Evolutionary conservation across 495 filamentous ascomycete species (phyloP), one percentile per base, ranked within the genome.

Genomic region (Parathielavia hyrcaniae): DNA sequence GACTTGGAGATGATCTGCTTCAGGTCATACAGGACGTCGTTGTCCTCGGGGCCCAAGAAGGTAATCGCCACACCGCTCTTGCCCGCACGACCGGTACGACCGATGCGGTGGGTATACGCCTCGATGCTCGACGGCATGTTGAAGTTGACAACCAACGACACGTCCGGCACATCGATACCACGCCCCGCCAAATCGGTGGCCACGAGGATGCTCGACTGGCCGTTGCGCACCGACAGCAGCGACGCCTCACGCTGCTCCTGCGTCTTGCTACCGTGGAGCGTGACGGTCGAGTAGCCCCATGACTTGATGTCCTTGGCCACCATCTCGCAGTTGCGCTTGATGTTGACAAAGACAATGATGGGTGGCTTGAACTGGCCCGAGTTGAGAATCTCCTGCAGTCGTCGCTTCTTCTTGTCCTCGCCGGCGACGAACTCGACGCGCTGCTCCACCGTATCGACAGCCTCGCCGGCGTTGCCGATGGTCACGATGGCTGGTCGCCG

Each of bases 271-370:
- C 95, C 93, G 71, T 97, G 93, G 38, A 99, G 75, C 0, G 92
- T 97, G 65, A 95, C 91, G 1, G 88, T 85, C 14, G 85, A 89
- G 75, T 89, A 92, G 62, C 95, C 95, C 82, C 91, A 90, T 53
- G 90, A 84, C 67, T 95, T 95, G 79, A 99, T 93, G 67, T 97
- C 92, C 57, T 89, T 81, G 1, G 93, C 93, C 34, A 99, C 86
- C 53, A 91, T 90, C 70, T 99, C 93, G 77, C 91, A 96, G 76
- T 97, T 97, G 59, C 92, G 89, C 72, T 97, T 99, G 86, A 97
- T 97, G 72, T 99, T 99, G 80, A 99, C 93, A 68, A 99, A 99
- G 52, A 97, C 93, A 68, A 99, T 97, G 72, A 99, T 91, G 20
- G 93, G 93, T 1, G 95, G 86, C 5, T 81, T 79, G 75, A 96